Evolutionary conservation across 2,329 filamentous ascomycete genomes (phyloP), one percentile per base, ranked within the genome.

Genomic region (Zopfia rhizophila): DNA sequence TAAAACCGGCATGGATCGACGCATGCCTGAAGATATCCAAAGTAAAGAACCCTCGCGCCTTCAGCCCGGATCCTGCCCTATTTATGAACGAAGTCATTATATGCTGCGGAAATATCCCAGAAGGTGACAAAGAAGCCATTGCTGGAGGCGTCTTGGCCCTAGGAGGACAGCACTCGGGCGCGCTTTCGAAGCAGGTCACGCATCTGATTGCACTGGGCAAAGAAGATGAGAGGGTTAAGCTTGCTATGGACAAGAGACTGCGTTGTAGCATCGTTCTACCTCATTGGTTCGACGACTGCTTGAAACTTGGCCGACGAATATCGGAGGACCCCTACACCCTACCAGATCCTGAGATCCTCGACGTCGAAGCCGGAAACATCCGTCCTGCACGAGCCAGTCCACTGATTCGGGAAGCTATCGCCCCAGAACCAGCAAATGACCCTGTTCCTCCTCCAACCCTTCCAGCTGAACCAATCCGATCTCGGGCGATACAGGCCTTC

Each of bases 211-310:
- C 93, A 4, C 76, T 96, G 50, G 85, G 84, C 4, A 79, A 88
- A 68, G 86, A 92, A 23, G 83, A 92, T 44, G 82, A 85, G 3
- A 91, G 91, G 68, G 89, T 87, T 51, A 66, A 80, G 50, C 68
- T 83, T 41, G 88, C 87, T 1, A 55, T 78, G 30, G 75, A 80
- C 7, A 95, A 87, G 70, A 82, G 81, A 2, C 77, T 90, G 41
- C 85, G 84, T 42, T 85, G 85, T 70, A 92, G 91, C 72, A 88
- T 97, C 48, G 90, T 99, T 13, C 78, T 99, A 39, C 94, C 94
- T 25, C 94, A 97, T 67, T 97, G 94, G 90, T 97, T 99, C 66
- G 93, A 97, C 60, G 93, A 97, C 68, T 99, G 94, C 72, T 83
- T 99, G 58, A 94, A 90, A 72, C 83, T 99, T 19, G 92, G 93